Conservation (phyloP, 768 basidiomycete species). For the Boletus edulis region DNA sequence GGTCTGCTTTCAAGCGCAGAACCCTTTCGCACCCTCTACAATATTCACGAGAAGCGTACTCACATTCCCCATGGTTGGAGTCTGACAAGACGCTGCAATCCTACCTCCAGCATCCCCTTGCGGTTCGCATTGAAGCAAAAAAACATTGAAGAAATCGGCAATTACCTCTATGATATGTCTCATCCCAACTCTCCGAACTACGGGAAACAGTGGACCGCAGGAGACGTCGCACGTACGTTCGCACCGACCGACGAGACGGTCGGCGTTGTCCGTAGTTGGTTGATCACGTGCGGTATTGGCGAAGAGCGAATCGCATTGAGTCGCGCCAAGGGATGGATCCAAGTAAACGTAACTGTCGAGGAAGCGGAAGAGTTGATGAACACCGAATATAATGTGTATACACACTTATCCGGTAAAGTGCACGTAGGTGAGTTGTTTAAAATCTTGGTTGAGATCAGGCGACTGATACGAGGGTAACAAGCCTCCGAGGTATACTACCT, state of each 20-base stretch:
- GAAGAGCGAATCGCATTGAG: constrained; percentile 17
- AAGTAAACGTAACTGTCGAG: constrained; percentile 24
- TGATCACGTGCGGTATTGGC: constrained; percentile 23
- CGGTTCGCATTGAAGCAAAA: constrained; percentile 33
- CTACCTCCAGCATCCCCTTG: constrained; percentile 27
- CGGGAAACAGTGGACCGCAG: constrained; percentile 31
- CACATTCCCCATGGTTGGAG: constrained; percentile 37
- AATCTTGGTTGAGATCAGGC: not conserved
- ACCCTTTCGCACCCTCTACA: constrained; percentile 17
- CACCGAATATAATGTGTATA: constrained; percentile 32
- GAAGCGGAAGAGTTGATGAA: constrained; percentile 33
- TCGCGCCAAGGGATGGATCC: constrained; percentile 25
- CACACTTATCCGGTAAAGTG: constrained; percentile 21
- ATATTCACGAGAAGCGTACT: constrained; percentile 41
- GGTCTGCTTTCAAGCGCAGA: constrained; percentile 15
- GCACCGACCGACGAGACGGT: constrained; percentile 22
- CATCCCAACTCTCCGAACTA: constrained; percentile 34
- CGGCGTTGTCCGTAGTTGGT: constrained; percentile 23
- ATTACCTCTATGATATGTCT: constrained; percentile 28
- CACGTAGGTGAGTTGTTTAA: constrained; percentile 21
- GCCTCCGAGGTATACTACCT: constrained; percentile 34
- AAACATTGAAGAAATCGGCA: constrained; percentile 27
- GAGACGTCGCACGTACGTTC: constrained; percentile 24
- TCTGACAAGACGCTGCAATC: constrained; percentile 33
- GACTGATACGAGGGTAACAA: constrained; percentile 6